Evolutionary conservation across 768 basidiomycete species (phyloP), one percentile per base, ranked within the genome.

Genomic region (Baorangia bicolor): DNA sequence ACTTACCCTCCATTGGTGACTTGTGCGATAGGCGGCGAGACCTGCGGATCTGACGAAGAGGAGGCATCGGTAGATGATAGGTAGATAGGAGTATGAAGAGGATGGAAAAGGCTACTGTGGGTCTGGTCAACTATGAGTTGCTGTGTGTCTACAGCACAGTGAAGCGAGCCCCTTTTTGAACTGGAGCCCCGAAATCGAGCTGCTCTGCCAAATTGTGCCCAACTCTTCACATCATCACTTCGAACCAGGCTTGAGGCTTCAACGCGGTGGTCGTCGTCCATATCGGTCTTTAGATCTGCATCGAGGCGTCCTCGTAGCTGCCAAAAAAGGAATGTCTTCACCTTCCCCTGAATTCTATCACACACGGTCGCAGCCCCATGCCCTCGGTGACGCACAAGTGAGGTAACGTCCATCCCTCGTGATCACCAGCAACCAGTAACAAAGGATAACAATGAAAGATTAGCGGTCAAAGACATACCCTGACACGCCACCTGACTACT

Each of bases 1-100:
- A 48, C 67, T 45, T 70, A 64, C 73, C 69, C 39, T 75, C 56
- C 57, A 64, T 59, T 21, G 77, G 75, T 11, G 69, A 68, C 63
- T 72, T 76, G 53, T 66, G 72, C 13, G 78, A 78, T 18, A 79
- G 65, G 43, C 79, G 69, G 38, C 78, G 76, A 25, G 80, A 82
- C 55, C 71, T 75, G 48, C 79, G 76, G 41, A 65, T 47, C 53
- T 70, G 69, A 33, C 69, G 72, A 51, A 64, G 56, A 43, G 66
- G 69, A 18, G 71, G 56, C 76, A 78, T 77, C 21, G 41, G n/a
- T 18, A 3, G 21, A 42, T 56, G 44, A 38, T 40, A 28, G 30
- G 30, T 16, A 21, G 28, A 52, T 39, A 20, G 47, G n/a, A 40
- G 38, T 41, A 45, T 44, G 53, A 52, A 33, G 53, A 40, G 16